phyloP scores from a whole-genome alignment of 2,329 filamentous ascomycete species.

The Diplodia seriata region DNA sequence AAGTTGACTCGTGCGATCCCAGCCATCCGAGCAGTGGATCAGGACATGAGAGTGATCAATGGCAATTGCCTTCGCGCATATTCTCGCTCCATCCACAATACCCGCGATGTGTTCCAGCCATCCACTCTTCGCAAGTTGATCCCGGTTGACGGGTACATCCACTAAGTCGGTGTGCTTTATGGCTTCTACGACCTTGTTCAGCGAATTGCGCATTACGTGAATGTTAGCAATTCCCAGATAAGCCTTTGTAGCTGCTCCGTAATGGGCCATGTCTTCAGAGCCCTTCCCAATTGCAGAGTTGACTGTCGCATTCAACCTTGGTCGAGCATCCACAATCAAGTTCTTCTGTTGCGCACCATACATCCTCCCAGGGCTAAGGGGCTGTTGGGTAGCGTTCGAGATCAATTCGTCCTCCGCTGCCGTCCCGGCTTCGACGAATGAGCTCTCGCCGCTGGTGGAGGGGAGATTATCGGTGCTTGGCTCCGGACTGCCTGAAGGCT shows the following conservation, averaged over 20 bases:
- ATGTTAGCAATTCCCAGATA: slow-evolving; percentile 98
- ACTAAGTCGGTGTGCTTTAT: slow-evolving; percentile 92
- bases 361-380: slow-evolving; percentile 50
- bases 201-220: slow-evolving; percentile 93
- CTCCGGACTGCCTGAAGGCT: slow-evolving; percentile 42
- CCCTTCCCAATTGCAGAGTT: slow-evolving; percentile 94
- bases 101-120: slow-evolving; percentile 91
- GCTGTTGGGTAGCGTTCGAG: slow-evolving; percentile 70
- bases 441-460: slow-evolving; percentile 44
- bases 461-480: slow-evolving; percentile 45
- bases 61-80: slow-evolving; percentile 87
- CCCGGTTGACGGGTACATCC: slow-evolving; percentile 79
- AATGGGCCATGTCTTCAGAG: slow-evolving; percentile 98
- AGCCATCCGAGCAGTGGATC: slow-evolving; percentile 97
- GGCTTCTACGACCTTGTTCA: slow-evolving; percentile 85
- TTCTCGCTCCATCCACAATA: slow-evolving; percentile 80
- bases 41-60: slow-evolving; percentile 93
- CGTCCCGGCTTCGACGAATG: slow-evolving; percentile 44
- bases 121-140: slow-evolving; percentile 79
- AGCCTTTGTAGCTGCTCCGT: slow-evolving; percentile 87
- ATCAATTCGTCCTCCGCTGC: slow-evolving; percentile 59
- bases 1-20: slow-evolving; percentile 95
- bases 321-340: slow-evolving; percentile 92
- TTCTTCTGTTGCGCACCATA: slow-evolving; percentile 95
- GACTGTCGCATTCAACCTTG: slow-evolving; percentile 90